Conservation (phyloP, 2,329 filamentous ascomycete species). For the Fusarium brevicatenulatum region DNA sequence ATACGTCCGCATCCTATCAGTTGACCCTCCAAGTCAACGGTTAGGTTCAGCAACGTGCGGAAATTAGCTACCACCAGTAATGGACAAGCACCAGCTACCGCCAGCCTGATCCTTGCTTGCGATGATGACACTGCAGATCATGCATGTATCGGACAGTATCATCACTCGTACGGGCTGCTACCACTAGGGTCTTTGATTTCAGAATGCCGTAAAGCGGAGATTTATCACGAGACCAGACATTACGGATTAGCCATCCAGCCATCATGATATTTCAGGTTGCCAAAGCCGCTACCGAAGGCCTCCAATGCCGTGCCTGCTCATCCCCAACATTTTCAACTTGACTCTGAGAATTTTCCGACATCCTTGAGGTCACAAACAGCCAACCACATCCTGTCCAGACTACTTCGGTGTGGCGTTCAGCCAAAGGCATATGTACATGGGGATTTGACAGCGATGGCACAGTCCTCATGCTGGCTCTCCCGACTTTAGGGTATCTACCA, state of each 20-base stretch:
- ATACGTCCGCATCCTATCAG: neutral
- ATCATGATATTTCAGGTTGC: slow-evolving; percentile 25
- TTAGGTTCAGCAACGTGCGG: slow-evolving; percentile 2
- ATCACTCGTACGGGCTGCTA: neutral
- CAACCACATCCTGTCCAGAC: slow-evolving; percentile 4
- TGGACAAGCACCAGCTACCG: neutral
- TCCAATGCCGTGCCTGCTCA: neutral
- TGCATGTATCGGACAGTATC: slow-evolving; percentile 28
- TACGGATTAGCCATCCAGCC: slow-evolving; percentile 10
- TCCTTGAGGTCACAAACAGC: slow-evolving; percentile 3
- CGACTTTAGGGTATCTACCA: slow-evolving; percentile 10
- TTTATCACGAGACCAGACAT: slow-evolving; percentile 24
- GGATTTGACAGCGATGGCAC: slow-evolving; percentile 24
- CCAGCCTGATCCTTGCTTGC: slow-evolving; percentile 1
- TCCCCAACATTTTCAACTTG: neutral
- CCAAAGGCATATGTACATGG: slow-evolving; percentile 7
- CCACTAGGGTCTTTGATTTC: slow-evolving; percentile 13
- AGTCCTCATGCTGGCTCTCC: slow-evolving; percentile 19
- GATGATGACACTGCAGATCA: slow-evolving; percentile 33
- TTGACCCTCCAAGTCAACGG: neutral
- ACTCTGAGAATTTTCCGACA: slow-evolving; percentile 19
- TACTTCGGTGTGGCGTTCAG: slow-evolving; percentile 20
- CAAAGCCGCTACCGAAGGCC: slow-evolving; percentile 11
- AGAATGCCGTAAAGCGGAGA: slow-evolving; percentile 15
- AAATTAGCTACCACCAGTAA: neutral